Percentiles rank a stretch among this genome's conserved stretches.
These are phyloP conservation scores for Evernia prunastri DNA, from an alignment of 495 filamentous ascomycete genomes.

Conservation along the genomic window DNA sequence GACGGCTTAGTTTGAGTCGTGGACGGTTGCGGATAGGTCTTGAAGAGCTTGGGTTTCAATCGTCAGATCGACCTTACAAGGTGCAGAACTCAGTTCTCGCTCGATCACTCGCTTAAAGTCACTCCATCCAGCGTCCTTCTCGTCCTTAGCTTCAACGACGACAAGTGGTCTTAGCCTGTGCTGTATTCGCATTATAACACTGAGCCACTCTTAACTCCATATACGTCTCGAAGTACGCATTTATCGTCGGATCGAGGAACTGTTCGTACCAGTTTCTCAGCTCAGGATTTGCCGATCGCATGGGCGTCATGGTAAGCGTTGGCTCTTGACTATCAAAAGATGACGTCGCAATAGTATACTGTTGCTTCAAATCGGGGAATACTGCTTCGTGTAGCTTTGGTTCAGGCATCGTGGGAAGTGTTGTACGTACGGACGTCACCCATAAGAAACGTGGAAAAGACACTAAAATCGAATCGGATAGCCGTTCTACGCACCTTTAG, in stretches of 20 bases:
- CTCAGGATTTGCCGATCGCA: neutral
- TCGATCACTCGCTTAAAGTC: neutral
- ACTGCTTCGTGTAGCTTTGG: conserved; percentile 1
- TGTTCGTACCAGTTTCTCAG: neutral
- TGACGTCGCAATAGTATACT: neutral
- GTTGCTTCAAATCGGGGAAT: neutral
- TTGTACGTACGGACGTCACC: too few species aligned
- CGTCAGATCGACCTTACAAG: neutral
- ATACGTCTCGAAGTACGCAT: neutral
- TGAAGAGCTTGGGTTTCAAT: neutral
- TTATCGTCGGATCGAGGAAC: neutral
- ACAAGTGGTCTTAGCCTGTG: neutral
- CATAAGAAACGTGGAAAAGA: too few species aligned
- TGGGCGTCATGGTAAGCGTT: neutral
- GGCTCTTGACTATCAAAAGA: neutral
- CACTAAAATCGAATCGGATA: too few species aligned
- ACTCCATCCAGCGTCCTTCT: neutral
- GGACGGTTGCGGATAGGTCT: too few species aligned
- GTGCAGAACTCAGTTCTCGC: neutral
- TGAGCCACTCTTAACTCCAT: neutral
- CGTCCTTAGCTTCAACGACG: neutral
- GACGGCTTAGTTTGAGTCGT: too few species aligned
- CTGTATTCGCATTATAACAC: neutral
- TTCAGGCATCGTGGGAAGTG: neutral
- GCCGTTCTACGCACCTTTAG: too few species aligned